phyloP scores from a whole-genome alignment of 192 early-diverging fungal species.

The Piromyces sp. region DNA sequence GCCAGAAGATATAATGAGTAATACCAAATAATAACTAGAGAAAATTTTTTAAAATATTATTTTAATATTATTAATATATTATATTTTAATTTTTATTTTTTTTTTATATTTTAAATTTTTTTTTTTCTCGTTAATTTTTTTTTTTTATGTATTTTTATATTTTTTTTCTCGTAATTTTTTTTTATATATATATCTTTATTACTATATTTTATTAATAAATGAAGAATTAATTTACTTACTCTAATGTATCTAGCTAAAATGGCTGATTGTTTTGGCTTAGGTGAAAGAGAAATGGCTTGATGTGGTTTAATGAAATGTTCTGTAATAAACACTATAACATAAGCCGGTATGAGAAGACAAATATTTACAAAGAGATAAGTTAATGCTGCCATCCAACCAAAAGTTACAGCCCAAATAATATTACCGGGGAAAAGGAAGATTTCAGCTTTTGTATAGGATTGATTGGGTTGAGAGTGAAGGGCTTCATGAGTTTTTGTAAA shows the following conservation, averaged over 20 bases:
- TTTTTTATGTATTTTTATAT: too few species aligned
- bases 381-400: slow-evolving; percentile 75
- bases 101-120: too few species aligned
- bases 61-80: too few species aligned
- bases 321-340: slow-evolving; percentile 8
- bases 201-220: too few species aligned
- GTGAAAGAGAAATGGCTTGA: neutral
- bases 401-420: slow-evolving; percentile 67
- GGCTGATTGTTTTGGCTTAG: neutral
- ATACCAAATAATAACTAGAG: slow-evolving; percentile 54
- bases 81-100: too few species aligned
- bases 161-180: too few species aligned
- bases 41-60: neutral
- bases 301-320: neutral
- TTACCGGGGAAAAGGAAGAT: slow-evolving; percentile 68
- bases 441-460: slow-evolving; percentile 21
- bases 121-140: too few species aligned
- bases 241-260: slow-evolving; percentile 6
- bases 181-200: too few species aligned
- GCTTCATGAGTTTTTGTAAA: slow-evolving; percentile 59
- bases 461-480: slow-evolving; percentile 50
- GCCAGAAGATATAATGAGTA: slow-evolving; percentile 79
- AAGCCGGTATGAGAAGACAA: slow-evolving; percentile 23
- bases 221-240: too few species aligned
- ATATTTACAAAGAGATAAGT: slow-evolving; percentile 43